Conservation (phyloP, 495 filamentous ascomycete genomes). For the Cairneyella variabilis region DNA sequence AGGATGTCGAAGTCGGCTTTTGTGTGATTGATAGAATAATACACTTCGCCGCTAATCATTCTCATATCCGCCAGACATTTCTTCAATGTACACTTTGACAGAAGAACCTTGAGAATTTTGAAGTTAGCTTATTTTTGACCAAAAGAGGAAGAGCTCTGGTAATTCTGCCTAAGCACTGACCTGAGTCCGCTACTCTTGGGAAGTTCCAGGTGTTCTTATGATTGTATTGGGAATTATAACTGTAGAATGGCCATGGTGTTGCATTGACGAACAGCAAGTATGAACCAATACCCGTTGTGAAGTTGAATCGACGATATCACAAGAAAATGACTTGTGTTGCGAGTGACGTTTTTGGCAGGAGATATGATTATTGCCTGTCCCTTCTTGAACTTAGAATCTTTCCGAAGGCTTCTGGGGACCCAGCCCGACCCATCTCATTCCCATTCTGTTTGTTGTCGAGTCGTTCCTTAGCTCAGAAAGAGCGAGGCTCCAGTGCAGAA, state of each 20-base stretch:
- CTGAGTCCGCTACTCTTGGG: neutral
- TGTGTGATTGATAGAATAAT: neutral
- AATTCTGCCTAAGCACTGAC: neutral
- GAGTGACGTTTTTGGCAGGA: too few species aligned
- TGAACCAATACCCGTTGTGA: neutral
- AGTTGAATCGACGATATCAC: too few species aligned
- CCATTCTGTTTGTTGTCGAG: too few species aligned
- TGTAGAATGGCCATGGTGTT: neutral
- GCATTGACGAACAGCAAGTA: neutral
- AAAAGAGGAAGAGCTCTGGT: neutral
- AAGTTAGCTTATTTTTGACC: neutral
- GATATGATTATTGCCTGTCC: too few species aligned
- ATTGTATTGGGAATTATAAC: neutral
- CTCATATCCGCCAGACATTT: neutral
- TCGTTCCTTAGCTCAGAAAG: too few species aligned
- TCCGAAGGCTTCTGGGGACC: too few species aligned
- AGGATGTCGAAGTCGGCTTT: neutral
- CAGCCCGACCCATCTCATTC: too few species aligned
- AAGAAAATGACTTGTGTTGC: too few species aligned
- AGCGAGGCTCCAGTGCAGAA: too few species aligned
- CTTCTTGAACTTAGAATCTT: too few species aligned
- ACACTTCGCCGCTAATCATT: neutral
- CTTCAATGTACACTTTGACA: neutral
- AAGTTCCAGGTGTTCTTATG: neutral
- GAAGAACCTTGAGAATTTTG: neutral